Conservation (phyloP, 768 basidiomycete species). For the Suillus brevipes region DNA sequence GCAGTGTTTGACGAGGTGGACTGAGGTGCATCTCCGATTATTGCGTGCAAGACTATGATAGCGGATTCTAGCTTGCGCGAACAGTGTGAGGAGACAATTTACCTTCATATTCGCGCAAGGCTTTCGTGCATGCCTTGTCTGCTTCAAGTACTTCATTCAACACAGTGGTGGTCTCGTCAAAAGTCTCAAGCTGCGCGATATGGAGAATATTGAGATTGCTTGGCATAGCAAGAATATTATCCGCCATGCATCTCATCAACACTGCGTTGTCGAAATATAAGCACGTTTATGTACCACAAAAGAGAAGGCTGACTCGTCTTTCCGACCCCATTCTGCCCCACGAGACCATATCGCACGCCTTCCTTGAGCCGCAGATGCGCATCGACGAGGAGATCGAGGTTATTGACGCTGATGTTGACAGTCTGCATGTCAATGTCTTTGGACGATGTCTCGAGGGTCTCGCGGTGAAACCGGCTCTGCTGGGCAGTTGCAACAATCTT, state of each 20-base stretch:
- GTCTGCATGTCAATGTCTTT: constrained; percentile 54
- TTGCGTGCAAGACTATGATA: constrained; percentile 6
- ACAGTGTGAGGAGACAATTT: not conserved
- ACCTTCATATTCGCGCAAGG: constrained; percentile 15
- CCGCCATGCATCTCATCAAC: constrained; percentile 15
- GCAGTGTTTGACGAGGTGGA: not conserved
- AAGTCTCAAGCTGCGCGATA: constrained; percentile 14
- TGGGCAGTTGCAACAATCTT: constrained; percentile 43
- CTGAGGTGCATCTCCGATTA: constrained; percentile 6
- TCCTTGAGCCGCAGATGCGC: constrained; percentile 52
- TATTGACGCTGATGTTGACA: constrained; percentile 51
- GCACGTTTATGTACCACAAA: constrained; percentile 13
- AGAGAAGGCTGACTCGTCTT: constrained; percentile 44
- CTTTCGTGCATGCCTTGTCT: constrained; percentile 8
- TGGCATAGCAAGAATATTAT: constrained; percentile 17
- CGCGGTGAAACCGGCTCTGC: constrained; percentile 50
- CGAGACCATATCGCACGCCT: constrained; percentile 51
- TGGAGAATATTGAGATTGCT: constrained; percentile 15
- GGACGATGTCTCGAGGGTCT: constrained; percentile 40
- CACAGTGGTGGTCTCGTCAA: constrained; percentile 13
- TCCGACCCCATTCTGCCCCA: constrained; percentile 49
- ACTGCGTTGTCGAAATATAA: not conserved
- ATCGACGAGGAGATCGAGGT: constrained; percentile 52
- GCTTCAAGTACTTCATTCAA: constrained; percentile 13
- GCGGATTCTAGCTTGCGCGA: not conserved